Evolutionary conservation across 1,284 basidiomycete species (phyloP).

Genomic region (Stygiomarasmius scandens): DNA sequence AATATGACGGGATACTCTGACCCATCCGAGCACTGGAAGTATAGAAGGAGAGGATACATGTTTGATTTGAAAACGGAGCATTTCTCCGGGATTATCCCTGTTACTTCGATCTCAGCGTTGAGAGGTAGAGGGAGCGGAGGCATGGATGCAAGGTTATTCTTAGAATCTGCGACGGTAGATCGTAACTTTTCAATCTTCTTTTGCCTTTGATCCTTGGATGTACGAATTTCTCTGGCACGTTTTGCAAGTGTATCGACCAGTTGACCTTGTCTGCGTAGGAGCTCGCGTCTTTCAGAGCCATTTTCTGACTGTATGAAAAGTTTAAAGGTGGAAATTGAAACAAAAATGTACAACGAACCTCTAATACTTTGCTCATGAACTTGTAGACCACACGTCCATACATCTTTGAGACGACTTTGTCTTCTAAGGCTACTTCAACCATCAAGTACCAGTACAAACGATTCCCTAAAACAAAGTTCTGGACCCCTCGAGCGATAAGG

Average conservation of each 20-base stretch:
- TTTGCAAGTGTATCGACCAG: constrained; percentile 84
- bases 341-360: constrained; percentile 51
- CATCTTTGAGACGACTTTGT: constrained; percentile 86
- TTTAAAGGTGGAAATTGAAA: constrained; percentile 8
- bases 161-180: constrained; percentile 81
- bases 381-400: constrained; percentile 88
- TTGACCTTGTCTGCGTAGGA: constrained; percentile 84
- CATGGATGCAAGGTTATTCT: constrained; percentile 78
- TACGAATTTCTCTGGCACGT: constrained; percentile 84
- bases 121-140: constrained; percentile 86
- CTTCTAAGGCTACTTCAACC: constrained; percentile 86
- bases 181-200: constrained; percentile 98
- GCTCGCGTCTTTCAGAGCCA: constrained; percentile 77
- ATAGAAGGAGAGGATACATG: constrained; percentile 88
- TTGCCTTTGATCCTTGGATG: constrained; percentile 89
- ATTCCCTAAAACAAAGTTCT: constrained; percentile 86
- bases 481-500: constrained; percentile 83
- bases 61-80: constrained; percentile 98
- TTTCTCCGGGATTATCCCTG: constrained; percentile 87
- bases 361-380: constrained; percentile 84
- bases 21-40: constrained; percentile 81
- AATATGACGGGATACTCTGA: constrained; percentile 93
- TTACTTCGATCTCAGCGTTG: constrained; percentile 82
- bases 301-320: constrained; percentile 57
- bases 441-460: constrained; percentile 97